A percentile compares a stretch with the other conserved stretches of the same genome.
These are phyloP conservation scores for Onygenales sp. DNA, from an alignment of 2,329 filamentous ascomycete species.

Conservation along the genomic window DNA sequence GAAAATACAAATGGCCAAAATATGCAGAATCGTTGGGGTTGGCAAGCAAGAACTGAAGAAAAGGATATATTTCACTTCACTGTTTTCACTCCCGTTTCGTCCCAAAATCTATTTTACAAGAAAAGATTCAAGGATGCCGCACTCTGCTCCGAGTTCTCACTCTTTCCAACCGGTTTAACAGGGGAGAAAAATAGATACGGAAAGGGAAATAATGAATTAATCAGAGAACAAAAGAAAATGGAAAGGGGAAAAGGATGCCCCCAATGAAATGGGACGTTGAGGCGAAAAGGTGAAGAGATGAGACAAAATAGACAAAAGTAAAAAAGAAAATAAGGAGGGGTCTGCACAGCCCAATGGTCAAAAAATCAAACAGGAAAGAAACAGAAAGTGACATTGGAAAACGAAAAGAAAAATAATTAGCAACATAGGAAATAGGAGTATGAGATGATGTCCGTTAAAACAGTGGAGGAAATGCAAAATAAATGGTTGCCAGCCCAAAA, in stretches of 20 bases:
- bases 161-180: slow-evolving; percentile 5
- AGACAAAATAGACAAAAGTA: slow-evolving; percentile 7
- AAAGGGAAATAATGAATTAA: slow-evolving; percentile 21
- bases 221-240: slow-evolving; percentile 16
- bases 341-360: slow-evolving; percentile 6
- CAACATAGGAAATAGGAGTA: slow-evolving; percentile 3
- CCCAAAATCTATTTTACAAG: slow-evolving; percentile 26
- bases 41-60: too few relatives aligned
- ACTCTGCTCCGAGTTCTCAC: not conserved
- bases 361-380: not conserved
- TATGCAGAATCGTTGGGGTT: too few relatives aligned
- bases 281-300: not conserved
- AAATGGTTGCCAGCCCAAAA: not conserved
- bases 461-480: not conserved
- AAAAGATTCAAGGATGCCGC: slow-evolving; percentile 9
- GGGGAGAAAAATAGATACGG: slow-evolving; percentile 13
- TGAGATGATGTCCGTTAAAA: slow-evolving; percentile 1
- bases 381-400: not conserved
- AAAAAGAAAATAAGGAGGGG: slow-evolving; percentile 10
- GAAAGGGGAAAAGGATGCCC: slow-evolving; percentile 4
- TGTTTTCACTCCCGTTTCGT: slow-evolving; percentile 3
- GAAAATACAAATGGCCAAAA: too few relatives aligned
- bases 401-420: not conserved
- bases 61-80: not conserved
- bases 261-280: slow-evolving; percentile 2